These are phyloP conservation scores for Talaromyces sp. DNA, from an alignment of 2,329 filamentous ascomycete genomes.

Conservation along the genomic window DNA sequence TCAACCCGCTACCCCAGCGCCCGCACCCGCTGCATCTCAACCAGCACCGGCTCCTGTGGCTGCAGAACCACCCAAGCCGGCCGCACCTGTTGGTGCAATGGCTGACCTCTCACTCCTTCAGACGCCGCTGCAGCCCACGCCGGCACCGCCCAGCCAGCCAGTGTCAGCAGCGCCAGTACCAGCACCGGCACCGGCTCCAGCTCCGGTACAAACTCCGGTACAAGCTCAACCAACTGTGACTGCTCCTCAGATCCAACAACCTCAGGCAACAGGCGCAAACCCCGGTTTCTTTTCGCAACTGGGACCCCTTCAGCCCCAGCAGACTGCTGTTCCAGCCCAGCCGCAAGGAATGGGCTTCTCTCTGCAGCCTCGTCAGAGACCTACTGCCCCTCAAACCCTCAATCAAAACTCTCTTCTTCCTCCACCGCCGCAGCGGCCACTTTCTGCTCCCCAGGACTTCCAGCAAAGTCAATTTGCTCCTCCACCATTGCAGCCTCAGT, in stretches of 20 bases:
- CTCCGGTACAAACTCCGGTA: conserved; percentile 33
- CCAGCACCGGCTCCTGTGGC: conserved; percentile 13
- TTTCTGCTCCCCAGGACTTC: conserved; percentile 80
- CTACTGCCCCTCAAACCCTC: conserved; percentile 61
- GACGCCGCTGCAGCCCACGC: conserved; percentile 53
- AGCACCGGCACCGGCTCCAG: conserved; percentile 35
- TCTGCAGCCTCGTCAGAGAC: conserved; percentile 58
- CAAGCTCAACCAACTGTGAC: conserved; percentile 34
- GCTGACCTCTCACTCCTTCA: conserved; percentile 62
- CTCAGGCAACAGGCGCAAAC: conserved; percentile 24
- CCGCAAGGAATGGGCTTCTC: conserved; percentile 18
- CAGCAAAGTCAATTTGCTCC: conserved; percentile 68
- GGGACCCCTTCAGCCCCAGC: conserved; percentile 22
- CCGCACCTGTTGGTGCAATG: conserved; percentile 67
- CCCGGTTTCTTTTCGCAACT: conserved; percentile 12
- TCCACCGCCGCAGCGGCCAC: conserved; percentile 72
- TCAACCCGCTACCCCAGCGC: conserved; percentile 4
- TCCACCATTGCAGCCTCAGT: conserved; percentile 73
- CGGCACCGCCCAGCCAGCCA: conserved; percentile 44
- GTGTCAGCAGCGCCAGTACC: conserved; percentile 37
- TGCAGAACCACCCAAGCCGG: conserved; percentile 36
- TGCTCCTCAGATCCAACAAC: conserved; percentile 40
- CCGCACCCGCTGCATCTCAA: conserved; percentile 32
- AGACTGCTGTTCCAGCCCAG: conserved; percentile 16
- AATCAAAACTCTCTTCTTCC: conserved; percentile 62